These are phyloP conservation scores for Haematococcus lacustris DNA, from an alignment of 139 green algal genomes.

Conservation along the genomic window DNA sequence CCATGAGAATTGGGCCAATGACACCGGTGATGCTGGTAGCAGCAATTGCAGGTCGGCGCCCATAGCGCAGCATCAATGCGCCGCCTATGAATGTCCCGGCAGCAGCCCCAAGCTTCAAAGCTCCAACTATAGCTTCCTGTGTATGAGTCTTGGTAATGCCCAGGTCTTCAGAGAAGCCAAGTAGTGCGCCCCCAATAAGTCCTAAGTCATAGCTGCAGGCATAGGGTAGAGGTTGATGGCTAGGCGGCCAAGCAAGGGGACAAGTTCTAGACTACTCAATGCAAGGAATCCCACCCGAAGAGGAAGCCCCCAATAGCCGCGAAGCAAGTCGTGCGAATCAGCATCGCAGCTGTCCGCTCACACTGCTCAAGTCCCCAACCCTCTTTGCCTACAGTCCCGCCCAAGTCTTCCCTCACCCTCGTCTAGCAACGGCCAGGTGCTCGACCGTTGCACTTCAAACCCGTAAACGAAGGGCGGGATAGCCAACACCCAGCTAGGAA, in stretches of 20 bases:
- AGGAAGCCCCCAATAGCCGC: constrained; percentile 65
- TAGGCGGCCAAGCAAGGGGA: background rate
- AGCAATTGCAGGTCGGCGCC: constrained; percentile 52
- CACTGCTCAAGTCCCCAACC: background rate
- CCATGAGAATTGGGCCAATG: constrained; percentile 68
- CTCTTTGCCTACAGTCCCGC: too few species aligned
- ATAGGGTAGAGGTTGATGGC: background rate
- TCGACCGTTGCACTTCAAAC: background rate
- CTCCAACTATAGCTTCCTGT: constrained; percentile 55
- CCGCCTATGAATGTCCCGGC: constrained; percentile 68
- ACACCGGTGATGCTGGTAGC: constrained; percentile 54
- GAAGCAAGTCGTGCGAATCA: constrained; percentile 49
- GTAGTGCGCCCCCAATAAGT: constrained; percentile 62
- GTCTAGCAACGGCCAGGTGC: background rate
- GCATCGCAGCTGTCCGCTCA: constrained; percentile 19
- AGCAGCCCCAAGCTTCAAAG: constrained; percentile 66
- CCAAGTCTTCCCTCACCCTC: background rate
- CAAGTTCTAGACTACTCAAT: background rate
- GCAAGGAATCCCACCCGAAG: constrained; percentile 51
- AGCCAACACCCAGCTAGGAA: background rate
- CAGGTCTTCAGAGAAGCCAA: constrained; percentile 54
- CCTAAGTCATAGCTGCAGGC: constrained; percentile 56
- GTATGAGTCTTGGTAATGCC: constrained; percentile 3
- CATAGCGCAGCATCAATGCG: constrained; percentile 68
- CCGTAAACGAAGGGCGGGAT: background rate